Conservation (phyloP, 306 rosid genomes). For the Trifolium pratense region DNA sequence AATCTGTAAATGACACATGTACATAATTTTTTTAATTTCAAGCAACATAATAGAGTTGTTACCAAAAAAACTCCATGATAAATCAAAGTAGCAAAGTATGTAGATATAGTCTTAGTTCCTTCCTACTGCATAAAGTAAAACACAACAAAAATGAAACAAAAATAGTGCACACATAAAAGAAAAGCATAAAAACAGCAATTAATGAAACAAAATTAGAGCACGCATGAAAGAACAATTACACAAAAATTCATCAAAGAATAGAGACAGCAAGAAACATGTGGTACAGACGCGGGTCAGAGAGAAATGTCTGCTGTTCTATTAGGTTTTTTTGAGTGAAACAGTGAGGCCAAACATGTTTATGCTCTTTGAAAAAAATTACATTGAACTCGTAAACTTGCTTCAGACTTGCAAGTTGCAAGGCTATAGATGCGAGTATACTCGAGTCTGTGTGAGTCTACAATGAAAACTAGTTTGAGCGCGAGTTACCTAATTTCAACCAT, state of each 20-base stretch:
- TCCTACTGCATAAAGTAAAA: too few species aligned
- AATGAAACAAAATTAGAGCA: too few species aligned
- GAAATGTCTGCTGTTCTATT: neutral
- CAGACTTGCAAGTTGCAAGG: neutral
- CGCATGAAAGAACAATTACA: neutral
- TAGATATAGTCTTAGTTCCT: too few species aligned
- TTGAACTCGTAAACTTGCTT: neutral
- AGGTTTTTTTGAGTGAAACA: neutral
- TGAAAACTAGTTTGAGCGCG: neutral
- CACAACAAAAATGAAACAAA: too few species aligned
- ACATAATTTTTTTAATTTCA: too few species aligned
- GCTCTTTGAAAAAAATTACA: neutral
- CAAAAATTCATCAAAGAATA: too few species aligned
- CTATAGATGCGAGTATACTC: neutral
- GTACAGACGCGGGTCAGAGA: neutral
- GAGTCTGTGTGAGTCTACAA: neutral
- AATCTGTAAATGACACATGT: too few species aligned
- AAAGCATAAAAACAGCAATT: too few species aligned
- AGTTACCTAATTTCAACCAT: conserved; percentile 29
- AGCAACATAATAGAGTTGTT: too few species aligned
- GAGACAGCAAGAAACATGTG: neutral
- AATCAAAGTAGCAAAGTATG: too few species aligned
- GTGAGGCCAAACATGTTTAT: neutral
- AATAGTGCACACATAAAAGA: too few species aligned
- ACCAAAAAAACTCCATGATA: too few species aligned